Evolutionary conservation across 192 early-diverging fungal genomes (phyloP).

Genomic region (Spizellomyces sp.): DNA sequence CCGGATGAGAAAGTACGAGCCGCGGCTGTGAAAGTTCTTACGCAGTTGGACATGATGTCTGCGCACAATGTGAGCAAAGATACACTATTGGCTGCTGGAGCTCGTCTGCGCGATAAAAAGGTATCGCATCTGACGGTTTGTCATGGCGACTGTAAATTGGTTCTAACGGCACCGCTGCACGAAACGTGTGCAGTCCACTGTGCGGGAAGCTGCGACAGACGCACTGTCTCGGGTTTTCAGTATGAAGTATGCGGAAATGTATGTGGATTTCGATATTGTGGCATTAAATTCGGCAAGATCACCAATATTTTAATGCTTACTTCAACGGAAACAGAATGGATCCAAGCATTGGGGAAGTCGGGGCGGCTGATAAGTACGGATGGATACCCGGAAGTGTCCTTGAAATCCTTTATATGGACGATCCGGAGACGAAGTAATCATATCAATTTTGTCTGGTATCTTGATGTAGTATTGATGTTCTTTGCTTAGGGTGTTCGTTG

Average conservation of each 20-base stretch:
- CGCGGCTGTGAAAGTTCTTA: constrained; percentile 69
- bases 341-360: constrained; percentile 44
- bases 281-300: no score
- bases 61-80: constrained; percentile 56
- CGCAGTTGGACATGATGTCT: constrained; percentile 64
- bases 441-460: constrained; percentile 43
- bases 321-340: background rate
- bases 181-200: constrained; percentile 6
- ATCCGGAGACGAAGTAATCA: constrained; percentile 60
- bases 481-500: constrained; percentile 46
- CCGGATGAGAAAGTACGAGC: constrained; percentile 92
- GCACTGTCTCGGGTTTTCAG: constrained; percentile 74
- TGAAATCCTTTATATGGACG: constrained; percentile 83
- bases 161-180: no score
- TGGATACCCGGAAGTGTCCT: constrained; percentile 86
- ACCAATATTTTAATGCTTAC: no score
- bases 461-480: background rate
- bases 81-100: constrained; percentile 60
- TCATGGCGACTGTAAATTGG: no score
- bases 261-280: no score
- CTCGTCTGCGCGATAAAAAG: constrained; percentile 90
- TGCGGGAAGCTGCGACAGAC: constrained; percentile 78
- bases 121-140: background rate
- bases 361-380: constrained; percentile 65
- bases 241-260: constrained; percentile 68